These are phyloP conservation scores for Ailanthus altissimus DNA, from an alignment of 345 rosid genomes.

Conservation along the genomic window DNA sequence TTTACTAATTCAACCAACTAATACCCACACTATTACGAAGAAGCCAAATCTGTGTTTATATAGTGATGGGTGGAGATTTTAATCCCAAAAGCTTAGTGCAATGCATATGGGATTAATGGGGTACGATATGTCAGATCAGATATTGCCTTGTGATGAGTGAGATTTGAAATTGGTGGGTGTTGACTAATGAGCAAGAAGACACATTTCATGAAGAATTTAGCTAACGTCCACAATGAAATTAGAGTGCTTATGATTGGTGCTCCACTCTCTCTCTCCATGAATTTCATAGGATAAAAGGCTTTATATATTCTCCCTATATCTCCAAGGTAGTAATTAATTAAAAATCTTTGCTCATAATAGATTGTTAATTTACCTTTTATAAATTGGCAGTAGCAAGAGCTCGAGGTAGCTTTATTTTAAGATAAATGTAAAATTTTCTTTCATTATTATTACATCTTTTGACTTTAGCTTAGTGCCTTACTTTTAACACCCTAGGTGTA, in stretches of 20 bases:
- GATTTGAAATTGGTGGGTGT: conserved; percentile 38
- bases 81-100: background rate
- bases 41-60: too few species aligned
- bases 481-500: too few species aligned
- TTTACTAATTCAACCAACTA: too few species aligned
- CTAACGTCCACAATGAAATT: conserved; percentile 7
- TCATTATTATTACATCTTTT: background rate
- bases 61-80: background rate
- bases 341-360: too few species aligned
- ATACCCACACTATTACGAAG: too few species aligned
- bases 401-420: background rate
- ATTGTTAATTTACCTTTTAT: background rate
- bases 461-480: too few species aligned
- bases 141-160: conserved; percentile 2
- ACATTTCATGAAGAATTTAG: conserved; percentile 16
- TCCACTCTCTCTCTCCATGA: conserved; percentile 17
- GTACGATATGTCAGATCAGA: too few species aligned
- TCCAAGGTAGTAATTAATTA: background rate
- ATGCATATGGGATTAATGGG: too few species aligned
- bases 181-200: conserved; percentile 33
- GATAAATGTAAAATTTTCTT: background rate
- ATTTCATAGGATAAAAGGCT: conserved; percentile 19
- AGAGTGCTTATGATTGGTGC: conserved; percentile 28
- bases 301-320: background rate
- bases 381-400: background rate